Evolutionary conservation across 2,329 filamentous ascomycete species (phyloP).

Genomic region (Penicillium aurantiogriseum): DNA sequence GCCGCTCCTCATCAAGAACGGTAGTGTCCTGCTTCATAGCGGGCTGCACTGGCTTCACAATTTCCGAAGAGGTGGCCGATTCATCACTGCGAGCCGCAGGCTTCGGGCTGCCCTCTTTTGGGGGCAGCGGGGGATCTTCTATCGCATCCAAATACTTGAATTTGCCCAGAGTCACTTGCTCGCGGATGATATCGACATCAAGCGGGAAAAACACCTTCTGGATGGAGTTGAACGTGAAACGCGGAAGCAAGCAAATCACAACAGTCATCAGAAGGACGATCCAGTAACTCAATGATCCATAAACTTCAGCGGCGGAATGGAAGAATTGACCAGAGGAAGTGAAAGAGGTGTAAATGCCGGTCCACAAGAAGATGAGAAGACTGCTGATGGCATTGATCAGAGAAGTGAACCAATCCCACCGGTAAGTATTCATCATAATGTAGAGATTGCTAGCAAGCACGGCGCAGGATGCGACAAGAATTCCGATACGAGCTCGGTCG

Average conservation of each 20-base stretch:
- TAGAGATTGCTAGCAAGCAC: conserved; percentile 90
- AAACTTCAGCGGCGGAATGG: conserved; percentile 73
- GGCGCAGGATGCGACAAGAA: conserved; percentile 79
- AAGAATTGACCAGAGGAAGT: conserved; percentile 66
- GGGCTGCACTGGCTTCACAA: conserved; percentile 52
- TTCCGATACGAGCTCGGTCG: conserved; percentile 80
- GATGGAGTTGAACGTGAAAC: conserved; percentile 79
- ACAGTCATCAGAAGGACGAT: conserved; percentile 74
- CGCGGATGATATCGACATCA: conserved; percentile 92
- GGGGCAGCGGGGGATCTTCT: conserved; percentile 47
- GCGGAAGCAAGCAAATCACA: conserved; percentile 78
- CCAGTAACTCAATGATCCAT: conserved; percentile 83
- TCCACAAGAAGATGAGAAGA: conserved; percentile 92
- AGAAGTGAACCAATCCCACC: conserved; percentile 96
- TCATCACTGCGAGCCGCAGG: conserved; percentile 41
- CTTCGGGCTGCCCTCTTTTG: conserved; percentile 38
- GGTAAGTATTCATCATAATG: conserved; percentile 92
- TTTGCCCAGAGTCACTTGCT: conserved; percentile 79
- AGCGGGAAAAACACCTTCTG: conserved; percentile 94
- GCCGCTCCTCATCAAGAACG: conserved; percentile 81
- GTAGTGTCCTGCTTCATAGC: conserved; percentile 61
- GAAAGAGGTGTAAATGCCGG: conserved; percentile 75
- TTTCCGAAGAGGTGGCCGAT: conserved; percentile 42
- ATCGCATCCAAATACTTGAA: conserved; percentile 70
- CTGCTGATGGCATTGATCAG: conserved; percentile 79